Conservation (phyloP, 1,139 yeast species). For the Protomyces lactucae-debilis region DNA sequence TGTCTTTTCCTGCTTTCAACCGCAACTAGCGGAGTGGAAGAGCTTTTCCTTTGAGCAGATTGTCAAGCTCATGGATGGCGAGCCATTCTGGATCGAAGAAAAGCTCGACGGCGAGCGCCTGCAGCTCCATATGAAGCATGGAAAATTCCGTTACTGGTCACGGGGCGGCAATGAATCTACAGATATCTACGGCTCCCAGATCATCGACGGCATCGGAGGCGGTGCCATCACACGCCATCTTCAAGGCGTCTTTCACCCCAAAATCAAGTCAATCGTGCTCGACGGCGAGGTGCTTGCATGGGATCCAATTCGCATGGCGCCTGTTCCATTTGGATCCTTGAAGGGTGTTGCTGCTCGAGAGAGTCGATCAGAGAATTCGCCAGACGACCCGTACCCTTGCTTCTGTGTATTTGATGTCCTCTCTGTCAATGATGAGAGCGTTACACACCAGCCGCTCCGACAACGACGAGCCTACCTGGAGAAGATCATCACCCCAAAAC, state of each 20-base stretch:
- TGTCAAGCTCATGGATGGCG: constrained; percentile 31
- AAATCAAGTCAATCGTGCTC: constrained; percentile 50
- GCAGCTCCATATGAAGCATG: constrained; percentile 57
- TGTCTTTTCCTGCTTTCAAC: constrained; percentile 42
- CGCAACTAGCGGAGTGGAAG: constrained; percentile 62
- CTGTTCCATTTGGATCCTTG: constrained; percentile 75
- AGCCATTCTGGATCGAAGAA: constrained; percentile 72
- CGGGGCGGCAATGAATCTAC: constrained; percentile 71
- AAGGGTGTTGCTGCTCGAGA: constrained; percentile 59
- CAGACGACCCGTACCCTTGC: constrained; percentile 45
- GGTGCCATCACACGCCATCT: constrained; percentile 63
- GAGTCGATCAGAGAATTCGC: constrained; percentile 29
- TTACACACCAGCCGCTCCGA: constrained; percentile 52
- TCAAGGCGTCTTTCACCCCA: constrained; percentile 44
- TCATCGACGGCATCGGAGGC: constrained; percentile 39
- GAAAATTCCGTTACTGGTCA: constrained; percentile 55
- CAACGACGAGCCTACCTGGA: constrained; percentile 54
- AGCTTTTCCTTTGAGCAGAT: constrained; percentile 35
- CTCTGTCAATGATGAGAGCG: constrained; percentile 58
- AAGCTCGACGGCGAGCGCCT: constrained; percentile 92
- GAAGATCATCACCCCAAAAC: constrained; percentile 48
- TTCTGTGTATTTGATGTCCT: constrained; percentile 68
- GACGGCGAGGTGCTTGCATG: constrained; percentile 96
- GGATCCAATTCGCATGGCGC: constrained; percentile 56
- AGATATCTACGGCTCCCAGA: constrained; percentile 62